These are phyloP conservation scores for Phytophthora pinifolia DNA, from an alignment of 352 stramenopile species.

Conservation along the genomic window DNA sequence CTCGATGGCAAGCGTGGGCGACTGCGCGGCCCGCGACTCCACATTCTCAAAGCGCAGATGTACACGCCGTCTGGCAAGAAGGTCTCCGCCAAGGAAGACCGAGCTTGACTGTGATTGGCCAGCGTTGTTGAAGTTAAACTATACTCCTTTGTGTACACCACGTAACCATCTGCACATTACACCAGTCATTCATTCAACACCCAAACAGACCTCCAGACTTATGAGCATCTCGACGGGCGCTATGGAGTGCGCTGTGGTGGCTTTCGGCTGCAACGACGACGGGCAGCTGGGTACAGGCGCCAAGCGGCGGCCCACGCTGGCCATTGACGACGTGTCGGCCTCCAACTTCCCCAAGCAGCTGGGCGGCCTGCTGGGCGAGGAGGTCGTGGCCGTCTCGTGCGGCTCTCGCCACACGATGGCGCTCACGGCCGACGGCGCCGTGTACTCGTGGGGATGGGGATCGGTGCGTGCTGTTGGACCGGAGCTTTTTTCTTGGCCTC, in stretches of 20 bases:
- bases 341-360: conserved; percentile 76
- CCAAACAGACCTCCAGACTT: neutral
- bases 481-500: no score
- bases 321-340: conserved; percentile 74
- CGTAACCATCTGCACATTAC: neutral
- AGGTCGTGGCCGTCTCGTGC: conserved; percentile 71
- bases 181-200: conserved; percentile 1
- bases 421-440: conserved; percentile 56
- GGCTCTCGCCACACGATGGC: conserved; percentile 84
- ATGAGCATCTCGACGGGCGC: conserved; percentile 25
- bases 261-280: conserved; percentile 86
- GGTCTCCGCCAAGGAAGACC: conserved; percentile 8
- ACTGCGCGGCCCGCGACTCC: conserved; percentile 40
- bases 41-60: conserved; percentile 53
- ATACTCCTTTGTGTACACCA: neutral
- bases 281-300: conserved; percentile 75
- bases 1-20: conserved; percentile 34
- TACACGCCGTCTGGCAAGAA: conserved; percentile 12
- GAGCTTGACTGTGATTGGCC: neutral
- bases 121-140: no score
- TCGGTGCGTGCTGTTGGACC: conserved; percentile 38
- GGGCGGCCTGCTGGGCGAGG: conserved; percentile 42
- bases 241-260: conserved; percentile 47
- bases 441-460: conserved; percentile 83
- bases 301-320: conserved; percentile 46